phyloP scores from a whole-genome alignment of 176 grass and related monocot genomes.

The Cymbopogon citratus region DNA sequence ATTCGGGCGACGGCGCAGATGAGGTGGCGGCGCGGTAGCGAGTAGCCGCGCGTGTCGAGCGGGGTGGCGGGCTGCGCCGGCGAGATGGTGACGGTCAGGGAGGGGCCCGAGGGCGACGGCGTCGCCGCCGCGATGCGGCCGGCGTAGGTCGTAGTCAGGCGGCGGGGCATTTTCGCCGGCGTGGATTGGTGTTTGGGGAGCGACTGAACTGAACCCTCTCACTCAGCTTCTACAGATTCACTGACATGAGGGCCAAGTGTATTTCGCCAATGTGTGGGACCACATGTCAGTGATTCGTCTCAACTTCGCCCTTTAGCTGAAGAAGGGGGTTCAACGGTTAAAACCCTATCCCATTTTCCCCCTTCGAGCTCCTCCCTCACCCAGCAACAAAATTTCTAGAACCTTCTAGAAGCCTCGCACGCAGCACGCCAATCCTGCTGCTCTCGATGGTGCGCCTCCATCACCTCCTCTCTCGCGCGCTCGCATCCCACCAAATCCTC shows the following conservation, averaged over 20 bases:
- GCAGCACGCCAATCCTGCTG: neutral
- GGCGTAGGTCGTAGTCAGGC: conserved; percentile 57
- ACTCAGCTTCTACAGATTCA: neutral
- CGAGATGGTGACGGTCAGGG: conserved; percentile 66
- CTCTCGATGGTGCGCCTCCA: conserved; percentile 45
- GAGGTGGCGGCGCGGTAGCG: conserved; percentile 71
- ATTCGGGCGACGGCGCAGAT: conserved; percentile 61
- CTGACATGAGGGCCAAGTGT: neutral
- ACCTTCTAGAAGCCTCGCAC: conserved; percentile 23
- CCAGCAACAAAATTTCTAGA: conserved; percentile 1
- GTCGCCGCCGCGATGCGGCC: conserved; percentile 62
- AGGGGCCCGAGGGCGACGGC: conserved; percentile 46
- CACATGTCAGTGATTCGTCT: neutral
- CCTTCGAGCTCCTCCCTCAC: too few relatives aligned
- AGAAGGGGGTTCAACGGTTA: neutral
- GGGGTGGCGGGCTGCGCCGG: conserved; percentile 14
- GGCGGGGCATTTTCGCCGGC: conserved; percentile 35
- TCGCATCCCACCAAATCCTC: conserved; percentile 17
- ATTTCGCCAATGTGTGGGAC: neutral
- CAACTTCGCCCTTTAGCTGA: neutral
- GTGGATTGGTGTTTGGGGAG: neutral
- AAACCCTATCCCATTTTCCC: conserved; percentile 13
- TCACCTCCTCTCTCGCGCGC: conserved; percentile 32
- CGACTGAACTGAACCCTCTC: neutral
- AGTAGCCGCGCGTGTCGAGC: conserved; percentile 46